Base-by-base conservation (phyloP, 495 filamentous ascomycete species). In the Halenospora varia region DNA sequence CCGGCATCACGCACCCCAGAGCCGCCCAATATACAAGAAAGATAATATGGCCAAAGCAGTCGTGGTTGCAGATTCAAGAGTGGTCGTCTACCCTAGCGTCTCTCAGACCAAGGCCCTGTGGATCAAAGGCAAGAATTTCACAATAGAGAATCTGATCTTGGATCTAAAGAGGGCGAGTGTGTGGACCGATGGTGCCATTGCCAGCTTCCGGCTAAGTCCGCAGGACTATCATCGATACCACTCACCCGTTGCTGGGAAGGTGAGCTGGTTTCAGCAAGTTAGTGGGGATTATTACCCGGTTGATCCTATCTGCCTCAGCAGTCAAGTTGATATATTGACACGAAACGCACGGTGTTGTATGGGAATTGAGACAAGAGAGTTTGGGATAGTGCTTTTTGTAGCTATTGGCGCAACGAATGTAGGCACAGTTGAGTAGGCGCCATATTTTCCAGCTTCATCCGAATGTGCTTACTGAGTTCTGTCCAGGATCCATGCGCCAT, bases 321-420 rank as follows among this genome's bases (percentile, higher is more conserved):
- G 89, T 2, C 87, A 93, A 11, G 79, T 97, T 24, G 93, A 97
- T 70, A 93, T 97, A 2, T 97, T 96, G 63, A 90, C 93, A 29
- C 93, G 96, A 72, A 97, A 97, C 55, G 82, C 96, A 25, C 79
- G 93, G 41, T 79, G 93, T 15, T 60, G 91, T 25, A 89, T 95
- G 25, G 92, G 92, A 0, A 92, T 97, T 62, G 91, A 97, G 63
- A 91, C 87, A 9, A 81, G 82, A 40, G 75, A 77, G 20, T 89
- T 93, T 71, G 93, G 93, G 1, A 79, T 92, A 13, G 93, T 97
- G 26, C 96, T 96, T 88, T 87, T 94, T 48, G 78, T 97, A 41
- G 97, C 93, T 67, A 88, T 97, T 10, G 93, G 93, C 41, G 93
- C 93, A 55, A 97, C 97, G 92, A 96, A 97, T 91, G 93, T 97